Conservation (phyloP, 352 stramenopile species). For the Pythium aristosporum region DNA sequence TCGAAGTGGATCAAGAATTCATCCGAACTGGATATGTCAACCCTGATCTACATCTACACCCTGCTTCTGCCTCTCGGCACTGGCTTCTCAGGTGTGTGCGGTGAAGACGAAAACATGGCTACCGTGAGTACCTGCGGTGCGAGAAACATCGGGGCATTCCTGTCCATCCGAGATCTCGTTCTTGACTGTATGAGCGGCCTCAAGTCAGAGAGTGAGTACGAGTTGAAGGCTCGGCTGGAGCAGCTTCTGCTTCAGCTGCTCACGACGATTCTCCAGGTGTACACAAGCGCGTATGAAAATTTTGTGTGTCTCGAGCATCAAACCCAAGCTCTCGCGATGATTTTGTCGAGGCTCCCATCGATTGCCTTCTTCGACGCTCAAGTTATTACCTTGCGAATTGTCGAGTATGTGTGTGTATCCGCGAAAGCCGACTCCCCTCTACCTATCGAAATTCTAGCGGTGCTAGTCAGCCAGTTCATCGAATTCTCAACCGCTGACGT, state of each 20-base stretch:
- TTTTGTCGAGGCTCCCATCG: constrained; percentile 60
- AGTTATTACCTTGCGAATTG: constrained; percentile 70
- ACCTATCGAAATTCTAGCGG: constrained; percentile 58
- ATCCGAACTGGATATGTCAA: constrained; percentile 40
- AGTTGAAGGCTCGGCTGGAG: constrained; percentile 30
- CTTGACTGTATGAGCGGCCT: constrained; percentile 45
- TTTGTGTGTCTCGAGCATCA: constrained; percentile 71
- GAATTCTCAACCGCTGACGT: constrained; percentile 41
- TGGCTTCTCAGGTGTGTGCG: constrained; percentile 37
- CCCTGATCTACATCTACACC: constrained; percentile 51
- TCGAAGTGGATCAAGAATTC: constrained; percentile 40
- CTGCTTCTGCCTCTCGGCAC: constrained; percentile 59
- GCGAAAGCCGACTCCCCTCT: constrained; percentile 42
- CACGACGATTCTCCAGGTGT: constrained; percentile 66
- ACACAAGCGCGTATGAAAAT: constrained; percentile 71
- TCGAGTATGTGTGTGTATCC: constrained; percentile 74
- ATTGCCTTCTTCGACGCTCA: constrained; percentile 56
- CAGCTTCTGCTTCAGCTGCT: constrained; percentile 59
- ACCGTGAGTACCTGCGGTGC: constrained; percentile 45
- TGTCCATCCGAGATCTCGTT: constrained; percentile 64
- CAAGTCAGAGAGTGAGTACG: constrained; percentile 7
- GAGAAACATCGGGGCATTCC: constrained; percentile 64
- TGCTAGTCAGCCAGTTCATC: constrained; percentile 68
- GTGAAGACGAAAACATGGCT: constrained; percentile 38
- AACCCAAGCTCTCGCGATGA: constrained; percentile 62